Percentiles rank a stretch among this genome's conserved stretches.
phyloP scores from a whole-genome alignment of 257 asterid genomes.

The Solanum tarapatanum region DNA sequence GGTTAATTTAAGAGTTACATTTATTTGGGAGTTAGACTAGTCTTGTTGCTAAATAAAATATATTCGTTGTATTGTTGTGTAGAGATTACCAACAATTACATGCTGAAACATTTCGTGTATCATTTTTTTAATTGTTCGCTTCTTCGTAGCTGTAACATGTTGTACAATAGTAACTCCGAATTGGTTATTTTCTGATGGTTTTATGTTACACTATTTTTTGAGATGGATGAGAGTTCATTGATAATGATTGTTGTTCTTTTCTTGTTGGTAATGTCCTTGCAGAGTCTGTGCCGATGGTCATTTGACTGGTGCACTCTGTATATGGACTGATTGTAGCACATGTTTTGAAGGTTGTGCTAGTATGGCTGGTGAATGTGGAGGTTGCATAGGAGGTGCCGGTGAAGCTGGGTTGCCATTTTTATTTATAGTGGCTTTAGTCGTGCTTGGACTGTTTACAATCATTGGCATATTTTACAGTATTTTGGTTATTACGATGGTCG shows the following conservation, averaged over 20 bases:
- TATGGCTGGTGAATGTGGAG: constrained; percentile 72
- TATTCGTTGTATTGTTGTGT: background rate
- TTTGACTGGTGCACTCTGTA: constrained; percentile 93
- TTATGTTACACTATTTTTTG: background rate
- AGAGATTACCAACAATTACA: background rate
- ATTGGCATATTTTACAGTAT: constrained; percentile 86
- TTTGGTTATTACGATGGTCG: constrained; percentile 86
- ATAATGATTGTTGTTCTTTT: background rate
- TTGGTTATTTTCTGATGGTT: background rate
- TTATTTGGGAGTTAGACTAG: background rate
- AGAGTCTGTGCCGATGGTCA: constrained; percentile 94
- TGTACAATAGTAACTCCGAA: background rate
- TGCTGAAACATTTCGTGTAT: background rate
- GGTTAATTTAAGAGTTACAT: background rate
- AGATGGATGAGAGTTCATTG: background rate
- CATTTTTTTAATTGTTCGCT: background rate
- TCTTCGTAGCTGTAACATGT: background rate
- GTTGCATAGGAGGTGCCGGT: constrained; percentile 96
- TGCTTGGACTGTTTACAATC: constrained; percentile 73
- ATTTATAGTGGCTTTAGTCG: constrained; percentile 61
- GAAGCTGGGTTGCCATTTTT: constrained; percentile 89
- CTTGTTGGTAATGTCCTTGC: constrained; percentile 15
- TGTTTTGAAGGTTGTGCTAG: constrained; percentile 88
- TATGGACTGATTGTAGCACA: constrained; percentile 93
- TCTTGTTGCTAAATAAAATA: background rate